Conservation (phyloP, 257 asterid species). For the Solanum chilense region DNA sequence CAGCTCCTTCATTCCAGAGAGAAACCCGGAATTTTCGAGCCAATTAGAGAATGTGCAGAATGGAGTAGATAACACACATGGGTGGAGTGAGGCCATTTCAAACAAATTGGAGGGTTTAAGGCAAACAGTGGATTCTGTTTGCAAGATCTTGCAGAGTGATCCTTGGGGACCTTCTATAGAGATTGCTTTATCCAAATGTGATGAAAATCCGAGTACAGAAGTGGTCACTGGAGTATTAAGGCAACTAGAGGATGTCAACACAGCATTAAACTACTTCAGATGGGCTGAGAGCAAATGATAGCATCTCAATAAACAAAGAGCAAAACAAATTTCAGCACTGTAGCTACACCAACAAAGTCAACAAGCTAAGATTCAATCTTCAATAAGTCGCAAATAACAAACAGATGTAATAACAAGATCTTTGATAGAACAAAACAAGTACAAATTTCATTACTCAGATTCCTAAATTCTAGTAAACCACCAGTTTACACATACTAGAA, state of each 20-base stretch:
- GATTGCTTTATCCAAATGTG: constrained; percentile 39
- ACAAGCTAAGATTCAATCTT: background rate
- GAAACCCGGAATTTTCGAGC: background rate
- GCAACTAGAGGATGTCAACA: constrained; percentile 54
- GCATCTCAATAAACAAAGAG: too few species aligned
- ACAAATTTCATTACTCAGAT: background rate
- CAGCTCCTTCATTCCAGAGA: background rate
- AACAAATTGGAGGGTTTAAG: constrained; percentile 25
- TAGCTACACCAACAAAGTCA: background rate
- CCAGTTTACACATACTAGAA: background rate
- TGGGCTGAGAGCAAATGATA: constrained; percentile 49
- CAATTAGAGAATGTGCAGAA: background rate
- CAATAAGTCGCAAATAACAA: background rate
- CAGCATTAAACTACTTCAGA: constrained; percentile 53
- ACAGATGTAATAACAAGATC: background rate
- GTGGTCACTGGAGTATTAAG: constrained; percentile 71
- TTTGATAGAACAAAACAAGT: background rate
- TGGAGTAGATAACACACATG: constrained; percentile 2
- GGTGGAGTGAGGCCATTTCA: constrained; percentile 12
- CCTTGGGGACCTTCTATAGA: constrained; percentile 75
- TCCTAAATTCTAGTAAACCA: background rate
- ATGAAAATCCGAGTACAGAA: constrained; percentile 36
- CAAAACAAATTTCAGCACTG: too few species aligned
- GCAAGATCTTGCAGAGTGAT: constrained; percentile 46
- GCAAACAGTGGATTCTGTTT: constrained; percentile 35